Evolutionary conservation across 2,329 filamentous ascomycete species (phyloP), one percentile per base, ranked within the genome.

Genomic region (Lithohypha guttulata): DNA sequence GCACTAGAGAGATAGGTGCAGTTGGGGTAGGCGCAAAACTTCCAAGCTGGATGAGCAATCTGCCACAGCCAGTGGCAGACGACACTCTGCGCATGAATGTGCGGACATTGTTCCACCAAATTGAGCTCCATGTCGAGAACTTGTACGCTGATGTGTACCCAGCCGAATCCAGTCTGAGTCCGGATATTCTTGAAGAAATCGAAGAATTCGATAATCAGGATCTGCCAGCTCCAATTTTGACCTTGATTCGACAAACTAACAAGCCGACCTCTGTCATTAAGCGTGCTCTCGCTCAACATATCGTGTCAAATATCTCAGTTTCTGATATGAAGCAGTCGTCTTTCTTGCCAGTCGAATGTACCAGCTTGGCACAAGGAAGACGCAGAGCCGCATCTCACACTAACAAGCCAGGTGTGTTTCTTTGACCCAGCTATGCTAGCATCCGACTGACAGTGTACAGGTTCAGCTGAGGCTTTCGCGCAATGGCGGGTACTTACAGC

Each of bases 91-190:
- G 35, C 5, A 42, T 23, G 5, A 45, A 49, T 4, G 48, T 59
- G 14, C 50, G 54, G 29, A 53, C 52, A 1, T 33, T 62, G 1
- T 54, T 58, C 41, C 57, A 60, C 26, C 56, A 57, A 34, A 53
- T 55, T 15, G 46, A 51, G 26, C 46, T 59, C 1, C 59, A 62
- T 39, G 47, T 60, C 17, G 59, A 62, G 15, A 61, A 61, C 34
- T 61, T 55, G 36, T 62, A 62, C 37, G 20, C 8, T 6, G 7
- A 31, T 46, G 3, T 29, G 37, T 3, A 15, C 42, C 11, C 17
- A 26, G n/a, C 26, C 41, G 7, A 25, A 23, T 21, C 25, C 34
- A 2, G 31, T 43, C 29, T 28, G n/a, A 3, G 19, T 30, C 4
- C 37, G 55, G 6, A 35, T 23, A 11, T 11, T 26, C 6, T 55